Evolutionary conservation across 345 rosid species (phyloP).

Genomic region (Gossypium rotundifolium): DNA sequence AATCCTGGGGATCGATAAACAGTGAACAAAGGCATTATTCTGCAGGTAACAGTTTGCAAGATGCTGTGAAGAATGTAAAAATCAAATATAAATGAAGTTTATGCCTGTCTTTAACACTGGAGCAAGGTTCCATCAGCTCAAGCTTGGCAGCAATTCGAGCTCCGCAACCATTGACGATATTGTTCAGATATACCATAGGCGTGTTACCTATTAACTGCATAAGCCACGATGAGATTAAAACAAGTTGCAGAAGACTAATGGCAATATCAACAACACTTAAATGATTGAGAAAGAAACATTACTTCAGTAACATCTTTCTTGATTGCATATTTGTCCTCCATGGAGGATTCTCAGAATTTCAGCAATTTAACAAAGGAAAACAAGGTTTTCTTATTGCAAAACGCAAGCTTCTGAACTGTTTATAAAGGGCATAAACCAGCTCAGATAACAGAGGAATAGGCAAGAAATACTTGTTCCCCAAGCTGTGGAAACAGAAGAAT

Average conservation of each 20-base stretch:
- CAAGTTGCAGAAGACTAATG: background rate
- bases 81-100: background rate
- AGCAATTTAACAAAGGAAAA: conserved; percentile 2
- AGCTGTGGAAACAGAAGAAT: background rate
- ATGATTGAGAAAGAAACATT: background rate
- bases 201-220: conserved; percentile 58
- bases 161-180: conserved; percentile 50
- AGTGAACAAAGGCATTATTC: background rate
- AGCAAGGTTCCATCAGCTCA: conserved; percentile 51
- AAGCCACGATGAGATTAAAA: background rate
- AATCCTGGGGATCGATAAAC: conserved; percentile 24
- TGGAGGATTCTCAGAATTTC: conserved; percentile 6
- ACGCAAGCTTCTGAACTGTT: background rate
- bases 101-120: conserved; percentile 53
- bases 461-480: background rate
- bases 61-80: background rate
- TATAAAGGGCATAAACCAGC: background rate
- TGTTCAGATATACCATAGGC: conserved; percentile 63
- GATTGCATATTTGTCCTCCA: conserved; percentile 37
- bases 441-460: background rate
- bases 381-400: background rate
- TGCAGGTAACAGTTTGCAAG: background rate
- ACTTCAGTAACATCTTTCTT: conserved; percentile 59
- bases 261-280: background rate
- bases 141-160: conserved; percentile 68